phyloP scores from a whole-genome alignment of 352 stramenopile species.

The Phytophthora fragariaefolia region DNA sequence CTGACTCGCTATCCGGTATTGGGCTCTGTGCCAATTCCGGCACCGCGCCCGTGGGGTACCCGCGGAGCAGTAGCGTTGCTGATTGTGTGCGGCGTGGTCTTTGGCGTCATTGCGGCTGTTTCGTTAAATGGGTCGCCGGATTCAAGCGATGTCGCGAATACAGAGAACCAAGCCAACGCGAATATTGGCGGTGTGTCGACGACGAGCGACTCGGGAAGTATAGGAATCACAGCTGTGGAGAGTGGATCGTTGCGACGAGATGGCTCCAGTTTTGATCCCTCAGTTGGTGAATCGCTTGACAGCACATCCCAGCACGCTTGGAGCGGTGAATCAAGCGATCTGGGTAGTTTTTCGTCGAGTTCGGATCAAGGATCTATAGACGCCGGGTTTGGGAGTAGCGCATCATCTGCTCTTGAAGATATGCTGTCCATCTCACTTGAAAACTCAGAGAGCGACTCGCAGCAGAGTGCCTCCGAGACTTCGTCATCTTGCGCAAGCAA shows the following conservation, averaged over 20 bases:
- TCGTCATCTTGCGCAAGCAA: constrained; percentile 5
- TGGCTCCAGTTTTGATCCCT: neutral
- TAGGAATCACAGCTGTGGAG: constrained; percentile 3
- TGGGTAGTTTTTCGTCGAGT: neutral
- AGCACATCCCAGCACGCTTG: neutral
- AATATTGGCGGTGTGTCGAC: constrained; percentile 16
- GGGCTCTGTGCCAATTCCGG: constrained; percentile 27
- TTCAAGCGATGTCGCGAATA: neutral
- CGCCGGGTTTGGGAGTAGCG: neutral
- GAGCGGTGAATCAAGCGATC: constrained; percentile 1
- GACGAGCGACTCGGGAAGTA: constrained; percentile 15
- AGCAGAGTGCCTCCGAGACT: neutral
- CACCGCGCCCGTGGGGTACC: constrained; percentile 29
- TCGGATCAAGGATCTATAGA: neutral
- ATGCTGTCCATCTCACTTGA: constrained; percentile 2
- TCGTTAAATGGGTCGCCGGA: constrained; percentile 5
- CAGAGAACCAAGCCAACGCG: constrained; percentile 7
- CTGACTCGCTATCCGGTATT: constrained; percentile 27
- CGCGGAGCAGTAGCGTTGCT: constrained; percentile 34
- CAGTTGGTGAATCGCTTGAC: neutral
- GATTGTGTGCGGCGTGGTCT: constrained; percentile 30
- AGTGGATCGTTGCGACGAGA: constrained; percentile 9
- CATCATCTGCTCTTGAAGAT: constrained; percentile 12
- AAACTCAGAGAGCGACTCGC: constrained; percentile 4
- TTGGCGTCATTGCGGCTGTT: constrained; percentile 33